Base-by-base conservation (phyloP, 306 rosid genomes). In the Fragaria nilgerrensis region DNA sequence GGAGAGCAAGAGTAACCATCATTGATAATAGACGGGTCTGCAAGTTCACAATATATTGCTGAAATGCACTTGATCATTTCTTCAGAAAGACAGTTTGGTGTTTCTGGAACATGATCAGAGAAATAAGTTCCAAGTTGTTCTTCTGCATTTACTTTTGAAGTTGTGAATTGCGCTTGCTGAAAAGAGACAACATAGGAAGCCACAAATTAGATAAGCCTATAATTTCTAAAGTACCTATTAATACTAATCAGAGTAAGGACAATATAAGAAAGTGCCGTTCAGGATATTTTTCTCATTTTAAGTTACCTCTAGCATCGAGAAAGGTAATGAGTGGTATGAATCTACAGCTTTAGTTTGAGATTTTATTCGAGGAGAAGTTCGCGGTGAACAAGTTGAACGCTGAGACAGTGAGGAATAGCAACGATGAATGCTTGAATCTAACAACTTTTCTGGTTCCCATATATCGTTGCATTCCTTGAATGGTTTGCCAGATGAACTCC, bases 81-180 rank as follows among this genome's bases (percentile, higher is more conserved):
- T 88, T 92, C 98, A 8, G 96, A 92, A 70, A 95, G 87, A 90
- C 90, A 81, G 87, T 90, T 89, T 63, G 96, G 92, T 20, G 97
- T 87, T 79, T 92, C 91, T 25, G 82, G 87, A 80, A 76, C 81
- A 62, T 80, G 68, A 56, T 85, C 86, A 50, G 82, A 77, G 75
- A 76, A 80, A 84, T 75, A 77, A 75, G 76, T 75, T 55, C 82
- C 92, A 32, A 86, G 80, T 70, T 87, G 92, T 79, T 90, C 96
- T 2, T 85, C 86, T 22, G 88, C 83, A 83, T 83, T 86, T 34
- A 83, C 84, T 82, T 72, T 86, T 44, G 86, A 72, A 81, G 85
- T 81, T 68, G 85, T 84, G 75, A 49, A 59, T 77, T 78, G 85
- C 72, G 93, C 86, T 88, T 92, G 88, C 96, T 92, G 91, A 23